Evolutionary conservation across 306 rosid genomes (phyloP).

Genomic region (Delonix regia): DNA sequence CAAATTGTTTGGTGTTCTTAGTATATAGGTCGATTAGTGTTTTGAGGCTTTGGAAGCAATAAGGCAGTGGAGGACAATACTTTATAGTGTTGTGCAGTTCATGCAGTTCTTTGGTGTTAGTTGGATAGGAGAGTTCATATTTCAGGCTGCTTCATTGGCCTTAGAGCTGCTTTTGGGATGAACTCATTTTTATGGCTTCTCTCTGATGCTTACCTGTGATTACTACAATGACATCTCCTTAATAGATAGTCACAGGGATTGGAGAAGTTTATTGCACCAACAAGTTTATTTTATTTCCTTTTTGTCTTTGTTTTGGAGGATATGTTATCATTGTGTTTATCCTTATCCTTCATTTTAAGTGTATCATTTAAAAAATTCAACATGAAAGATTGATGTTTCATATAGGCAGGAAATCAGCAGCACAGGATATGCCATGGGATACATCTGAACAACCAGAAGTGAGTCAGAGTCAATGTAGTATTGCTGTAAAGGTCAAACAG

Average conservation of each 20-base stretch:
- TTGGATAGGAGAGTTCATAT: neutral
- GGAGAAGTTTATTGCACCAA: neutral
- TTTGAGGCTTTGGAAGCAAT: neutral
- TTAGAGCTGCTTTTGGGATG: neutral
- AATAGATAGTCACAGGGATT: neutral
- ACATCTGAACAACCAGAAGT: constrained; percentile 26
- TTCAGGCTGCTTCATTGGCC: neutral
- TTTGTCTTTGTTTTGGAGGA: neutral
- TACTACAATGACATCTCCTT: neutral
- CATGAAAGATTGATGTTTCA: neutral
- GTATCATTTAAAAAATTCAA: neutral
- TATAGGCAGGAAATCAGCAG: constrained; percentile 40
- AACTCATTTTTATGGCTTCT: neutral
- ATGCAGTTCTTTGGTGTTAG: neutral
- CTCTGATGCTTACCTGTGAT: neutral
- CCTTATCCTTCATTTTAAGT: neutral
- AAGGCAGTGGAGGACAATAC: neutral
- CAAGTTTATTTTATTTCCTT: neutral
- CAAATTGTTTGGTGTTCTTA: neutral
- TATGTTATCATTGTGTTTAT: neutral
- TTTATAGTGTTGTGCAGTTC: neutral
- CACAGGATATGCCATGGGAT: constrained; percentile 28
- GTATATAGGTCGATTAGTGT: neutral
- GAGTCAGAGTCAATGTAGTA: constrained; percentile 29
- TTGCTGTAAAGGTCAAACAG: constrained; percentile 32